A percentile compares a stretch with the other conserved stretches of the same genome.
phyloP scores from a whole-genome alignment of 2,329 filamentous ascomycete species.

The Penicillium sp. region DNA sequence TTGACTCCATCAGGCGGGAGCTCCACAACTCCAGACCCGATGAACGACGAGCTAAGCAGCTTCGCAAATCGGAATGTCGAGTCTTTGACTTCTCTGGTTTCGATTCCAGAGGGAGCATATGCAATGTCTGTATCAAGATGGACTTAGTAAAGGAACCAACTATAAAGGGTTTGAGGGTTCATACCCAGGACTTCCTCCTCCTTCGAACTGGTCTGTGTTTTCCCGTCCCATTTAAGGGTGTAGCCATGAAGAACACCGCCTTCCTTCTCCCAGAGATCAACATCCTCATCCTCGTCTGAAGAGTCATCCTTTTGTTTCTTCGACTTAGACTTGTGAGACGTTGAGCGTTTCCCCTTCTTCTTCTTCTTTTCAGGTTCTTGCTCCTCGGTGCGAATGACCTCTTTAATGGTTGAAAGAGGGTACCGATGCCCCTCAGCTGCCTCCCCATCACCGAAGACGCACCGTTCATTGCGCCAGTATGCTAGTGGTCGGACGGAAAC shows the following conservation, averaged over 20 bases:
- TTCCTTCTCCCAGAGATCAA: constrained; percentile 47
- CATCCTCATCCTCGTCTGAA: constrained; percentile 40
- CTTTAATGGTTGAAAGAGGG: constrained; percentile 68
- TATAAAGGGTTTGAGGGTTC: neutral
- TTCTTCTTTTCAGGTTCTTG: constrained; percentile 46
- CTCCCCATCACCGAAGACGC: constrained; percentile 65
- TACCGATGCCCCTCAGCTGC: constrained; percentile 56
- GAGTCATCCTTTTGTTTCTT: constrained; percentile 38
- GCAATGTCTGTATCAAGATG: constrained; percentile 52
- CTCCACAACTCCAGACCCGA: constrained; percentile 87
- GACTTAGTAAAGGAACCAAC: constrained; percentile 2
- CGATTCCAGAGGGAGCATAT: constrained; percentile 57
- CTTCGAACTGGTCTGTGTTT: constrained; percentile 36
- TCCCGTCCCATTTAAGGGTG: constrained; percentile 44
- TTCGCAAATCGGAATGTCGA: constrained; percentile 86
- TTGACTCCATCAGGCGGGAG: constrained; percentile 80
- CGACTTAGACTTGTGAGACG: constrained; percentile 29
- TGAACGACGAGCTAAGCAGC: constrained; percentile 77
- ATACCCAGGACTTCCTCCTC: constrained; percentile 44
- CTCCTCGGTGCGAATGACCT: constrained; percentile 72
- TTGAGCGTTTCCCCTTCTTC: constrained; percentile 32
- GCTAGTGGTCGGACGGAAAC: constrained; percentile 74
- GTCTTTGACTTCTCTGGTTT: constrained; percentile 57
- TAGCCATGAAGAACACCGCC: constrained; percentile 45
- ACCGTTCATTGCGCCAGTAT: constrained; percentile 82